phyloP scores from a whole-genome alignment of 495 filamentous ascomycete genomes.

The Penicillium steckii region DNA sequence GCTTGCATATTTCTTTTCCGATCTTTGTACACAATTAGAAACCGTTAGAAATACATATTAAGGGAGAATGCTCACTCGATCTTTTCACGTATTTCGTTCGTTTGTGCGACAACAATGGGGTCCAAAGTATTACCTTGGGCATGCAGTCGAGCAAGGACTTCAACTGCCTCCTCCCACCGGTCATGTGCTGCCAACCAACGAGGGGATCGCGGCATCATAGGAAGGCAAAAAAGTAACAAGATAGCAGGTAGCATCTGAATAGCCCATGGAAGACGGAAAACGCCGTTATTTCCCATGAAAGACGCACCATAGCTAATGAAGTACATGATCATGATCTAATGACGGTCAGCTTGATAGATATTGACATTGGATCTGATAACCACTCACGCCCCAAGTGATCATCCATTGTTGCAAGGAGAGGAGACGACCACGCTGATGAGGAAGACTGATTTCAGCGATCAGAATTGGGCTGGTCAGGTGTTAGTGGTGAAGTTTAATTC shows the following conservation, averaged over 20 bases:
- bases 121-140: conserved; percentile 11
- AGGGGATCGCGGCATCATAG: conserved; percentile 60
- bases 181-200: conserved; percentile 63
- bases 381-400: conserved; percentile 23
- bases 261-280: conserved; percentile 20
- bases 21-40: conserved; percentile 5
- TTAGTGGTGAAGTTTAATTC: background rate
- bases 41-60: background rate
- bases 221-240: conserved; percentile 47
- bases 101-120: conserved; percentile 15
- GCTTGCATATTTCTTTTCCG: conserved; percentile 30
- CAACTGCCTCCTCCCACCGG: conserved; percentile 53
- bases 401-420: conserved; percentile 23
- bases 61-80: conserved; percentile 11
- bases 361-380: background rate
- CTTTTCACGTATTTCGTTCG: conserved; percentile 18
- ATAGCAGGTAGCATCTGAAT: conserved; percentile 47
- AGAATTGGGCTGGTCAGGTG: conserved; percentile 8
- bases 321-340: conserved; percentile 23
- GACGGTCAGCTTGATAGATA: background rate
- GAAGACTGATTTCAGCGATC: conserved; percentile 23
- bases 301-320: conserved; percentile 21
- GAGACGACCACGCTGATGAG: conserved; percentile 18
- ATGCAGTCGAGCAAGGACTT: conserved; percentile 49
- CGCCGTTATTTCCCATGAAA: conserved; percentile 11